phyloP scores from a whole-genome alignment of 164 flowering plant genomes.

The Sextonia rubra region DNA sequence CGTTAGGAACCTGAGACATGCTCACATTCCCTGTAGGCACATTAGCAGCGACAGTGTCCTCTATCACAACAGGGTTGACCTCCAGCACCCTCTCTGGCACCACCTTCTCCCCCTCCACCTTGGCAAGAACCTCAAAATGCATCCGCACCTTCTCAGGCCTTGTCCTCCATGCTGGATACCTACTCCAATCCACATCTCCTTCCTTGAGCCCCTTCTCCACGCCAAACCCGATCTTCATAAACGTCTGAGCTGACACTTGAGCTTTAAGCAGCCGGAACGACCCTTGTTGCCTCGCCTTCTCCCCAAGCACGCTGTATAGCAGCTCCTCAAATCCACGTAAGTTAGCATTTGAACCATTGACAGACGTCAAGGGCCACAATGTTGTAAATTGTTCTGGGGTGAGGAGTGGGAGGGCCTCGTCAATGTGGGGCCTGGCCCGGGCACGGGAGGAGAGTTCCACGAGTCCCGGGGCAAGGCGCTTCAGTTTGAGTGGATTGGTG shows the following conservation, averaged over 20 bases:
- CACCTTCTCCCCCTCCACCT: slow-evolving; percentile 77
- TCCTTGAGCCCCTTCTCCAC: slow-evolving; percentile 70
- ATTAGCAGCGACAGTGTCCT: slow-evolving; percentile 52
- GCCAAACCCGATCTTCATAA: slow-evolving; percentile 66
- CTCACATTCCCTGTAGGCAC: slow-evolving; percentile 47
- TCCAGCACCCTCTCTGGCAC: slow-evolving; percentile 68
- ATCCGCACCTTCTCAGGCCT: slow-evolving; percentile 62
- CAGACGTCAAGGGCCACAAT: slow-evolving; percentile 77
- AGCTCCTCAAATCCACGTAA: slow-evolving; percentile 70
- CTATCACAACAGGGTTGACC: slow-evolving; percentile 55
- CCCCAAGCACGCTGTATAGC: slow-evolving; percentile 60
- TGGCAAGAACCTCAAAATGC: slow-evolving; percentile 90
- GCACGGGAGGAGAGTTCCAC: slow-evolving; percentile 65
- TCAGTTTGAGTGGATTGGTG: slow-evolving; percentile 61
- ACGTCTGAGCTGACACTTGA: slow-evolving; percentile 82
- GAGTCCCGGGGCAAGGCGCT: slow-evolving; percentile 87
- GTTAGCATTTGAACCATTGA: slow-evolving; percentile 72
- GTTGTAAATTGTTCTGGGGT: slow-evolving; percentile 57
- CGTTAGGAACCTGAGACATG: slow-evolving; percentile 47
- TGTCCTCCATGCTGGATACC: slow-evolving; percentile 78
- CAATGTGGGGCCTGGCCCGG: slow-evolving; percentile 7
- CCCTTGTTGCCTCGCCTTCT: slow-evolving; percentile 55
- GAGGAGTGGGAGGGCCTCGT: slow-evolving; percentile 23
- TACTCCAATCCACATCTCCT: slow-evolving; percentile 42
- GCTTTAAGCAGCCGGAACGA: slow-evolving; percentile 75